Evolutionary conservation across 2,329 filamentous ascomycete species (phyloP).

Genomic region (Thelonectria blattea): DNA sequence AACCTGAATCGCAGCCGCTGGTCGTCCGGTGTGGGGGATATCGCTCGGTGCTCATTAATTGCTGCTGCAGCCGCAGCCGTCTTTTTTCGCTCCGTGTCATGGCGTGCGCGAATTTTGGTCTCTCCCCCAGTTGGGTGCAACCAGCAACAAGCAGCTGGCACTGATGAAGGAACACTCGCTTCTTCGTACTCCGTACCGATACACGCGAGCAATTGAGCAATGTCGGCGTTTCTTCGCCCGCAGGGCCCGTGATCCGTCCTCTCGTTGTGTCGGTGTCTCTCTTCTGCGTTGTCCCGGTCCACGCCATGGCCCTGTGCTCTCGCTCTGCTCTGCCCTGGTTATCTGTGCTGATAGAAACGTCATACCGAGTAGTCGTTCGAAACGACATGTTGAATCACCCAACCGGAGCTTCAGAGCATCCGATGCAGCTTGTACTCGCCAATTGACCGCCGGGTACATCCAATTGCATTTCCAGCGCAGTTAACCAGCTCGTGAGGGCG

Average conservation of each 20-base stretch:
- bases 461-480: not conserved
- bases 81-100: not conserved
- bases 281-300: not conserved
- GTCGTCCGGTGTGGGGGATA: not conserved
- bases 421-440: not conserved
- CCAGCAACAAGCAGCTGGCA: not conserved
- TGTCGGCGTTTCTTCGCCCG: not conserved
- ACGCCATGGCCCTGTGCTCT: not conserved
- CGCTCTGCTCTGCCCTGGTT: not conserved
- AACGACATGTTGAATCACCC: not conserved
- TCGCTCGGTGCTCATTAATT: not conserved
- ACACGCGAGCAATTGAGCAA: slow-evolving; percentile 1
- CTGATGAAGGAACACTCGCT: not conserved
- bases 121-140: not conserved
- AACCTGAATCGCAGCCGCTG: not conserved
- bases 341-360: not conserved
- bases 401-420: not conserved
- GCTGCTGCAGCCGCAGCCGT: not conserved
- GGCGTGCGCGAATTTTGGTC: not conserved
- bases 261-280: not conserved
- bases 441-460: not conserved
- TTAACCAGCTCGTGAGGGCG: not conserved
- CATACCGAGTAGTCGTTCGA: not conserved
- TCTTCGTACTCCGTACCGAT: no score
- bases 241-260: not conserved